These are phyloP conservation scores for Arthrobotrys conoides DNA, from an alignment of 2,329 filamentous ascomycete species.

Conservation along the genomic window DNA sequence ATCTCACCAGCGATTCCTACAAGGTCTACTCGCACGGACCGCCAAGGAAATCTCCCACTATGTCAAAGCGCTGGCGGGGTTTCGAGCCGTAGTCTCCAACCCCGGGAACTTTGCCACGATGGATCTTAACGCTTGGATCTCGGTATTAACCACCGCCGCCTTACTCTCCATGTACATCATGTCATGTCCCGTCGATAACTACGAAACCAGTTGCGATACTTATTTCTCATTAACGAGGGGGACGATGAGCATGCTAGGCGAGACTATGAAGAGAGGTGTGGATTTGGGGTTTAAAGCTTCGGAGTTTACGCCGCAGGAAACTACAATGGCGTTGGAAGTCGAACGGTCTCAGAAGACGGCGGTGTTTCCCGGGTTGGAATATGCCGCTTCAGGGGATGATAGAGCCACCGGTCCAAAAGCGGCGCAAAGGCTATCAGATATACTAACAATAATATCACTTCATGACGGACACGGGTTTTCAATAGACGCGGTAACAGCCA, in stretches of 20 bases:
- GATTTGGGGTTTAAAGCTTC: neutral
- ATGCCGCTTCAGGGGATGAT: constrained; percentile 43
- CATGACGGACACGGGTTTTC: neutral
- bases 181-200: constrained; percentile 44
- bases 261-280: constrained; percentile 24
- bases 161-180: constrained; percentile 51
- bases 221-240: constrained; percentile 47
- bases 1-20: constrained; percentile 37
- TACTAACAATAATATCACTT: constrained; percentile 8
- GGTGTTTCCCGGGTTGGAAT: constrained; percentile 46
- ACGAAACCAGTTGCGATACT: constrained; percentile 39
- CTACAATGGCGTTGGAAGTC: neutral
- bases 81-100: constrained; percentile 33
- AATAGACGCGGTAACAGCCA: neutral
- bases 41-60: constrained; percentile 43
- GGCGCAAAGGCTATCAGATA: constrained; percentile 2
- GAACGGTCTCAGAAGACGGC: neutral
- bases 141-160: constrained; percentile 33
- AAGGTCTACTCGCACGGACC: constrained; percentile 3
- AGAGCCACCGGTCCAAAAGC: constrained; percentile 11
- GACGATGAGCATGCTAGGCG: constrained; percentile 44
- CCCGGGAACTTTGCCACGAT: constrained; percentile 2
- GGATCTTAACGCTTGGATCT: constrained; percentile 24
- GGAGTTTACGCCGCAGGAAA: neutral
- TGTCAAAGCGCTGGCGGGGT: constrained; percentile 31